phyloP scores from a whole-genome alignment of 2,329 filamentous ascomycete species.

The Ophiostoma sp. region DNA sequence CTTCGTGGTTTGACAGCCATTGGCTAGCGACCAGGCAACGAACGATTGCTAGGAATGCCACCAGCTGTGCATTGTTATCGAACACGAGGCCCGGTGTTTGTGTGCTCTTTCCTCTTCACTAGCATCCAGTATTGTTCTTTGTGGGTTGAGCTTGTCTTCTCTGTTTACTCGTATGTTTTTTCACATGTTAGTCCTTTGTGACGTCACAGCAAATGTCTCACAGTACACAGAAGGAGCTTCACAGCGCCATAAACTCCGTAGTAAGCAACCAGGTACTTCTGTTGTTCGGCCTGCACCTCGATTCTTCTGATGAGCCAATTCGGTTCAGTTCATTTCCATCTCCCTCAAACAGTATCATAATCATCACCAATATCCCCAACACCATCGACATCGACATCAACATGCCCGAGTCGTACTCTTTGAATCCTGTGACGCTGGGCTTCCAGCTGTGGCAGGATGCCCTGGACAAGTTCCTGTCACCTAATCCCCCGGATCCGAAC shows the following conservation, averaged over 20 bases:
- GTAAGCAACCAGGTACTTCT: background rate
- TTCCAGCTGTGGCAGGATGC: conserved; percentile 63
- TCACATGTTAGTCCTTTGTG: conserved; percentile 6
- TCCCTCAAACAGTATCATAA: background rate
- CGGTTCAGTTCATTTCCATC: background rate
- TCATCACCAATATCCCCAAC: background rate
- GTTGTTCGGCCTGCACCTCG: background rate
- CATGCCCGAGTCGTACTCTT: conserved; percentile 13
- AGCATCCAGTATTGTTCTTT: background rate
- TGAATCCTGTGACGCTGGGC: conserved; percentile 52
- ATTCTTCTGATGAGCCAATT: background rate
- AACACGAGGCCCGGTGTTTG: too few species aligned
- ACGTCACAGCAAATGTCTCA: background rate
- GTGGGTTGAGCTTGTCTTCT: background rate
- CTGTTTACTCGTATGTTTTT: background rate
- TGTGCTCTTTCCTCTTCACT: background rate
- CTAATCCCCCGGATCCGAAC: conserved; percentile 58
- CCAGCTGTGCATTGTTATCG: too few species aligned
- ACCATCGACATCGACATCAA: background rate
- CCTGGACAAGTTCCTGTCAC: conserved; percentile 60
- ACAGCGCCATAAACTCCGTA: background rate
- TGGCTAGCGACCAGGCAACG: too few species aligned
- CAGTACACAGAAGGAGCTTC: background rate
- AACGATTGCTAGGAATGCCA: too few species aligned
- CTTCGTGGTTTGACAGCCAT: too few species aligned